Conservation (phyloP, 2,329 filamentous ascomycete species). For the Hypomyces perniciosus region DNA sequence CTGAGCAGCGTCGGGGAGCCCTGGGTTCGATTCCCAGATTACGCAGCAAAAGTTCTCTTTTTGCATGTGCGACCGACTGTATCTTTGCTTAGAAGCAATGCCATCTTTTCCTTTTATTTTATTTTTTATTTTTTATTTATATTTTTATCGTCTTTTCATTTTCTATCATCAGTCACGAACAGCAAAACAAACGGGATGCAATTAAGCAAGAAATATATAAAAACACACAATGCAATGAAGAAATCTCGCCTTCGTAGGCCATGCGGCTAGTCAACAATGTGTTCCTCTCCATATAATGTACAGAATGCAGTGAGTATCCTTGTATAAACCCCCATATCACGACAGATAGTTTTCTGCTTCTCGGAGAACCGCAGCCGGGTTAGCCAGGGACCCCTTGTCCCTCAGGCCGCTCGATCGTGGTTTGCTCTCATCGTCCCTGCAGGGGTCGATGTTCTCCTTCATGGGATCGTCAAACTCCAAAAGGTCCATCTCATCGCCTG, state of each 20-base stretch:
- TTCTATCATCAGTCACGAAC: neutral
- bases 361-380: neutral
- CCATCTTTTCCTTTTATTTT: neutral
- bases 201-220: too few relatives aligned
- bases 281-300: neutral
- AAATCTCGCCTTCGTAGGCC: too few relatives aligned
- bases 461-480: neutral
- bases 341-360: neutral
- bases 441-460: slow-evolving; percentile 10
- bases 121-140: neutral
- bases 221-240: too few relatives aligned
- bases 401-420: neutral
- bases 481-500: neutral
- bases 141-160: neutral
- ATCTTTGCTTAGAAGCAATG: neutral
- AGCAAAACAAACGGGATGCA: too few relatives aligned
- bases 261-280: too few relatives aligned
- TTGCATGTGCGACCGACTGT: neutral
- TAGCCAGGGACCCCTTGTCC: neutral
- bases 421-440: neutral
- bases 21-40: slow-evolving; percentile 19
- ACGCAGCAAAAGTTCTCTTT: slow-evolving; percentile 9
- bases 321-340: neutral
- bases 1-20: slow-evolving; percentile 17
- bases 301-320: neutral